phyloP scores from a whole-genome alignment of 2,329 filamentous ascomycete species.

The Nothophoma quercina region DNA sequence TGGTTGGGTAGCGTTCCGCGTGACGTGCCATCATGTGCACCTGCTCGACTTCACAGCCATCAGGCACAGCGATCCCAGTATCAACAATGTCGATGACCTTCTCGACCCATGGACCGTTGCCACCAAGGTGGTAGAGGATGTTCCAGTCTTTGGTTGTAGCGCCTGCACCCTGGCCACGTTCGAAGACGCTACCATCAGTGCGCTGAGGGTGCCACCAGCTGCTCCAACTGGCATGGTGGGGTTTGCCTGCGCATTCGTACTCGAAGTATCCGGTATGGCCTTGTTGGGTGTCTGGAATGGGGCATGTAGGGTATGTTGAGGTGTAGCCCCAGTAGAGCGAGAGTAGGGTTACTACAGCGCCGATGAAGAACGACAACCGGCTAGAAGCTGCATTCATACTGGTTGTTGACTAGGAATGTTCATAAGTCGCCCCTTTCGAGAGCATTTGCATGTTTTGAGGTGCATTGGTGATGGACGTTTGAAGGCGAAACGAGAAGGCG shows the following conservation, averaged over 20 bases:
- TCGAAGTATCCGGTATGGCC: constrained; percentile 30
- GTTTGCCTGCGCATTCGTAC: constrained; percentile 37
- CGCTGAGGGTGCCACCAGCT: constrained; percentile 46
- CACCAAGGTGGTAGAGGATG: constrained; percentile 61
- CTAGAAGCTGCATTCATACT: neutral
- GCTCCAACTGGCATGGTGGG: constrained; percentile 45
- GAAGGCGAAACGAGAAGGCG: constrained; percentile 14
- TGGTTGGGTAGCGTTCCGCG: constrained; percentile 65
- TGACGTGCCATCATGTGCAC: constrained; percentile 69
- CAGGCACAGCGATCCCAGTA: constrained; percentile 54
- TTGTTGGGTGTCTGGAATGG: neutral
- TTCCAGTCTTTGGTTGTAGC: constrained; percentile 53
- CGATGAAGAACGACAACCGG: neutral
- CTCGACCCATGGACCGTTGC: constrained; percentile 64
- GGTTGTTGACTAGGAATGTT: neutral
- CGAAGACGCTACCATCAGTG: constrained; percentile 7
- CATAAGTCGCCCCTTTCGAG: neutral
- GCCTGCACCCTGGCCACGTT: constrained; percentile 35
- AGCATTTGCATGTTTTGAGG: neutral
- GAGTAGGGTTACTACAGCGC: constrained; percentile 2
- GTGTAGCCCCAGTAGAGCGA: constrained; percentile 12
- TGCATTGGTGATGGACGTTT: neutral
- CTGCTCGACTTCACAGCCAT: constrained; percentile 61
- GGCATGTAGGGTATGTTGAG: neutral
- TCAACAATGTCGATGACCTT: constrained; percentile 54